Evolutionary conservation across 2,329 filamentous ascomycete species (phyloP), one percentile per base, ranked within the genome.

Genomic region (Ceratocystis cacaofunesta): DNA sequence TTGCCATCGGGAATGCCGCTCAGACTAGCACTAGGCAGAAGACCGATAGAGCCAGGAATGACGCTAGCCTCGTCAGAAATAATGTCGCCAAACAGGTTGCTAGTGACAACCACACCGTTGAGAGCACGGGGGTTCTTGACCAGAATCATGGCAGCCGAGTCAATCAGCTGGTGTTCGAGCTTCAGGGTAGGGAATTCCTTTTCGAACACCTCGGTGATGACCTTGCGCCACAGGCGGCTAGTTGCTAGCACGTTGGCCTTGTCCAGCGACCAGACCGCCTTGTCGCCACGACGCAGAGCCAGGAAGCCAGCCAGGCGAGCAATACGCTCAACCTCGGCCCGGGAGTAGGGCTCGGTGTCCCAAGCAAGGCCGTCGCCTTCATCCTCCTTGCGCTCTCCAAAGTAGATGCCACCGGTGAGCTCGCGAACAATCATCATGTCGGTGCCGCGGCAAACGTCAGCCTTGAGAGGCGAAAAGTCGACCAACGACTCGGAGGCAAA

Each of bases 201-300:
- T 70, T 81, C 82, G 82, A 96, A 92, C 67, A 91, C 82, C 77
- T 96, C 89, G 50, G 83, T 85, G 57, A 96, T 88, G 1, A 88
- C 88, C 78, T 89, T 92, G 68, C 92, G 82, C 92, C 92, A 97
- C 71, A 97, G 79, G 52, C 92, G 80, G 73, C 86, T 90, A 15
- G 92, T 96, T 1, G 92, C 92, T 69, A 97, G 82, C 62, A 97
- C 92, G 73, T 97, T 97, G 65, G 92, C 94, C 85, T 97, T 97
- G 77, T 97, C 94, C 72, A 96, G 78, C 73, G 85, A 90, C 86
- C 85, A 90, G 60, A 96, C 90, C 64, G 68, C 70, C 65, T 87
- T 87, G 46, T 86, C 80, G 1, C 87, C 80, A 70, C 87, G 83
- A 62, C 87, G 86, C 64, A 92, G 80, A 2, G 92, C 92, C 30